Evolutionary conservation across 2,329 filamentous ascomycete genomes (phyloP).

Genomic region (Iodosphaeria phyllophila): DNA sequence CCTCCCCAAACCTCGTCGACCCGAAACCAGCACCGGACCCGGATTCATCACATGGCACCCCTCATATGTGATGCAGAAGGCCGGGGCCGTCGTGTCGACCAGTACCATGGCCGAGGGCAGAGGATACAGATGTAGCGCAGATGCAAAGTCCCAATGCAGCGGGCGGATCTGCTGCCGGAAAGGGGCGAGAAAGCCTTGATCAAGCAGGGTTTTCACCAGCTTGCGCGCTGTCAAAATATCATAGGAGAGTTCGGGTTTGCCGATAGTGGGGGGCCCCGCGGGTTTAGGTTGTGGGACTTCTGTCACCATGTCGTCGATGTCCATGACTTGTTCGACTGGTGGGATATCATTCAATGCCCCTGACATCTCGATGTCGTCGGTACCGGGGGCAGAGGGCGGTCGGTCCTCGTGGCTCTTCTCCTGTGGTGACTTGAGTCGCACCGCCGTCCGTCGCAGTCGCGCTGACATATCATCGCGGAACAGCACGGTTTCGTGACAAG

Average conservation of each 20-base stretch:
- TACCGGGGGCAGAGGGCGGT: too few relatives aligned
- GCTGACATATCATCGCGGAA: constrained; percentile 75
- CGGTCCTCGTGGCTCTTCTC: too few relatives aligned
- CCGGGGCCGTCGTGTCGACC: constrained; percentile 61
- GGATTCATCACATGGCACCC: constrained; percentile 95
- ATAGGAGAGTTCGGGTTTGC: constrained; percentile 19
- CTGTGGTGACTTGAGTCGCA: constrained; percentile 40
- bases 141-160: constrained; percentile 75
- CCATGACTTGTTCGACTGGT: constrained; percentile 18
- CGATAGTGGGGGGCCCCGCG: constrained; percentile 6
- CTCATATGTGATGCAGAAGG: constrained; percentile 82
- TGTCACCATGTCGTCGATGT: too few relatives aligned
- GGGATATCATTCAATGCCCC: constrained; percentile 8
- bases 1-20: constrained; percentile 46
- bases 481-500: constrained; percentile 70
- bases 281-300: too few relatives aligned
- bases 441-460: constrained; percentile 56
- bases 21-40: constrained; percentile 52
- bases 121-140: constrained; percentile 66
- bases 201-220: constrained; percentile 77
- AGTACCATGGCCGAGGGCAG: constrained; percentile 70
- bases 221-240: constrained; percentile 46
- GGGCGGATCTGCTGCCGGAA: constrained; percentile 68
- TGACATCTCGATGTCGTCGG: constrained; percentile 15
- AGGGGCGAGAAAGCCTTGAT: constrained; percentile 76